Conservation (phyloP, 2,329 filamentous ascomycete genomes). For the Colletotrichum eleusines region DNA sequence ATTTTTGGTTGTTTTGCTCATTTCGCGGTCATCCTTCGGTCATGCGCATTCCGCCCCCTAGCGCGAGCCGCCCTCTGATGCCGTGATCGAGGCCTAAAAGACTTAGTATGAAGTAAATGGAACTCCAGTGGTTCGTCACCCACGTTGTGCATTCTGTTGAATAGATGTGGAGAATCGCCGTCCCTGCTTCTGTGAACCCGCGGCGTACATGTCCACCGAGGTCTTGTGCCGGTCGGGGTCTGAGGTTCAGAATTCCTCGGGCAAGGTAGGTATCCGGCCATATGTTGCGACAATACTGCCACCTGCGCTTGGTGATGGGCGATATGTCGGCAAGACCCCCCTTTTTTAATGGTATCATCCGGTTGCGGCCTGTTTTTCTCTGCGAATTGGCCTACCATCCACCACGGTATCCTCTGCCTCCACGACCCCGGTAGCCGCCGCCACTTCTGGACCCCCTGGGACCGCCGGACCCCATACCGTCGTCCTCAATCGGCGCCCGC, state of each 20-base stretch:
- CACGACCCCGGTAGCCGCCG: constrained; percentile 65
- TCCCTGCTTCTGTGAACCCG: neutral
- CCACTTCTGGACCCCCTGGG: constrained; percentile 65
- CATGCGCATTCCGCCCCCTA: neutral
- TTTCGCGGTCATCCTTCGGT: neutral
- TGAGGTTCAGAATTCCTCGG: neutral
- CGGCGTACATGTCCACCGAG: neutral
- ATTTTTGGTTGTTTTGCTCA: neutral
- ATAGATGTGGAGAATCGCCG: neutral
- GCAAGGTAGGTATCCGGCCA: neutral
- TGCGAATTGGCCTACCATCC: constrained; percentile 57
- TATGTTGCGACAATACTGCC: neutral
- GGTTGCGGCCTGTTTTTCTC: neutral
- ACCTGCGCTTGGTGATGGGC: neutral
- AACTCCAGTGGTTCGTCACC: constrained; percentile 35
- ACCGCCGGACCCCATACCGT: constrained; percentile 59
- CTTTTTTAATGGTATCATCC: neutral
- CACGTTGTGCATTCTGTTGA: constrained; percentile 35
- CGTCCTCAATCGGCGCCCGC: constrained; percentile 66
- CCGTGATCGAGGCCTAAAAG: constrained; percentile 24
- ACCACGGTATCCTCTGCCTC: constrained; percentile 63
- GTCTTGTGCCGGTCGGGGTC: neutral
- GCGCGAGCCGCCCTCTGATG: constrained; percentile 2
- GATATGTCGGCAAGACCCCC: neutral
- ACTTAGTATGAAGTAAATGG: constrained; percentile 37